Percentiles rank a stretch among this genome's conserved stretches.
Conservation (phyloP, 2,329 filamentous ascomycete genomes). For the Penicillium sp. region DNA sequence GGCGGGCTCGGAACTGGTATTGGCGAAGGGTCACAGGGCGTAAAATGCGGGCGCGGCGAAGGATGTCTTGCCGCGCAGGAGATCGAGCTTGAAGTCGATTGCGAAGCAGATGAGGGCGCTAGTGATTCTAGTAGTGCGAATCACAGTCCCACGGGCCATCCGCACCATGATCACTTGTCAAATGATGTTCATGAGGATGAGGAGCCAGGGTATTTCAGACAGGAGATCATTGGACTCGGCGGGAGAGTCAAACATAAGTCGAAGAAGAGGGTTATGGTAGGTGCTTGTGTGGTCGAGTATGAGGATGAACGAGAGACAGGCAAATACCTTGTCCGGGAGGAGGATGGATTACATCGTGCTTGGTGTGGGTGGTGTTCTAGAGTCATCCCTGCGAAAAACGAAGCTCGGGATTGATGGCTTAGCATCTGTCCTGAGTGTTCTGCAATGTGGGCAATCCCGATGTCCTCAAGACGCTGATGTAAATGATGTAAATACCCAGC, state of each 20-base stretch:
- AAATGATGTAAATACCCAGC: neutral
- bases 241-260: slow-evolving; percentile 83
- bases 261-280: slow-evolving; percentile 77
- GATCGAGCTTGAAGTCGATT: slow-evolving; percentile 81
- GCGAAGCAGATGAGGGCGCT: slow-evolving; percentile 68
- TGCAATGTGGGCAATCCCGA: neutral
- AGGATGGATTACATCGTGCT: slow-evolving; percentile 65
- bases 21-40: slow-evolving; percentile 81
- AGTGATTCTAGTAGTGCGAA: slow-evolving; percentile 21
- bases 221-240: slow-evolving; percentile 89
- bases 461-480: neutral
- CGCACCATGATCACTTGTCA: slow-evolving; percentile 20
- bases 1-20: slow-evolving; percentile 81
- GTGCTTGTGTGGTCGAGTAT: slow-evolving; percentile 80
- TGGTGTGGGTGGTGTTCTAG: slow-evolving; percentile 93
- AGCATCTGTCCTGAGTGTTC: neutral
- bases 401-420: slow-evolving; percentile 1
- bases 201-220: slow-evolving; percentile 70
- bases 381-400: slow-evolving; percentile 57
- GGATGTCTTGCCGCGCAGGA: slow-evolving; percentile 72
- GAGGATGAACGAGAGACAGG: slow-evolving; percentile 70
- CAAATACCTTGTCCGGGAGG: slow-evolving; percentile 68
- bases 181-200: slow-evolving; percentile 36
- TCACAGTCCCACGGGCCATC: slow-evolving; percentile 18
- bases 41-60: slow-evolving; percentile 79